Conservation (phyloP, 2,329 filamentous ascomycete genomes). For the Ascomycota sp. region DNA sequence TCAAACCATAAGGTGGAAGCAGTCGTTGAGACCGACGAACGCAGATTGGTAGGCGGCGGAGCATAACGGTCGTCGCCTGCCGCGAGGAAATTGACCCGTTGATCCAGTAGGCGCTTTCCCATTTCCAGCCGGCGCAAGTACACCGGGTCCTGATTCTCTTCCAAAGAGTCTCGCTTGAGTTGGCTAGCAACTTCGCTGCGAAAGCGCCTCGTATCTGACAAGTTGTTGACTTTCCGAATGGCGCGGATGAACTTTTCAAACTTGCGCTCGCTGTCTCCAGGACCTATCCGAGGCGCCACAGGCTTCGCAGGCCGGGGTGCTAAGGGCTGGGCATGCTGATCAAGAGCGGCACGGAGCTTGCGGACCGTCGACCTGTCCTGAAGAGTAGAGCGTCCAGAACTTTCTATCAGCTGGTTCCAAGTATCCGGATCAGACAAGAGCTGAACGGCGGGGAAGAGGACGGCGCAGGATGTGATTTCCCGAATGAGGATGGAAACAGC, state of each 20-base stretch:
- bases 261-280: constrained; percentile 68
- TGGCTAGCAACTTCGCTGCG: constrained; percentile 83
- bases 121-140: constrained; percentile 82
- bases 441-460: constrained; percentile 60
- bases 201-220: constrained; percentile 82
- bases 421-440: constrained; percentile 77
- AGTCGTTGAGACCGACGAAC: constrained; percentile 7
- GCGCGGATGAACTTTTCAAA: constrained; percentile 88
- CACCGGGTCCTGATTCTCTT: constrained; percentile 60
- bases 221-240: constrained; percentile 68
- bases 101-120: constrained; percentile 71
- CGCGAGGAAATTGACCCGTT: constrained; percentile 64
- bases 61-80: constrained; percentile 32
- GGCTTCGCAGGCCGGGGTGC: constrained; percentile 37
- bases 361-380: constrained; percentile 90
- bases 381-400: constrained; percentile 61
- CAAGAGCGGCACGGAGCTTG: constrained; percentile 72
- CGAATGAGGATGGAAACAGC: constrained; percentile 61
- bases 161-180: constrained; percentile 58
- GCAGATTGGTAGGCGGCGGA: constrained; percentile 5
- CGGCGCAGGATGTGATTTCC: constrained; percentile 83
- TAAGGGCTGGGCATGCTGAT: constrained; percentile 75
- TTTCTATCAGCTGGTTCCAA: constrained; percentile 93
- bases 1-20: constrained; percentile 39
- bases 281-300: constrained; percentile 56